These are phyloP conservation scores for Zizania palustris DNA, from an alignment of 202 grass and related monocot species.

Conservation along the genomic window DNA sequence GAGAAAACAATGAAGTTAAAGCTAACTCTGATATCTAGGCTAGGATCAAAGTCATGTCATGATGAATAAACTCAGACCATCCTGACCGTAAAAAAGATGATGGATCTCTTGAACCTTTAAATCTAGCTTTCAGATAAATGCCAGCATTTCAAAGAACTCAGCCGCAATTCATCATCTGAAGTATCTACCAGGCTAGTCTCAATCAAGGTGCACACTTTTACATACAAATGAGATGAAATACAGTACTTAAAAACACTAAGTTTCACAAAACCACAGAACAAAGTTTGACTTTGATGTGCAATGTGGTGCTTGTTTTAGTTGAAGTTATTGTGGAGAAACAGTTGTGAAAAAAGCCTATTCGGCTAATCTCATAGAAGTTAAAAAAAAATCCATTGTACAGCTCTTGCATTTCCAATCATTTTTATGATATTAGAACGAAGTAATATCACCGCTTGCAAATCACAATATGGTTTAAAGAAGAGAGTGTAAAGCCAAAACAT, in stretches of 20 bases:
- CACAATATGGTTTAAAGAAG: not conserved
- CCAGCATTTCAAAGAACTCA: not conserved
- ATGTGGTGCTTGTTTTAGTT: not conserved
- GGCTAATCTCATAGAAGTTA: not conserved
- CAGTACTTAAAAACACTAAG: not conserved
- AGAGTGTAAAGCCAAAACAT: not conserved
- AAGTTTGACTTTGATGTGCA: not conserved
- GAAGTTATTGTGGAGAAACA: not conserved
- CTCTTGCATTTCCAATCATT: not conserved
- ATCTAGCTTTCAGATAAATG: not conserved
- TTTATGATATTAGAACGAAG: not conserved
- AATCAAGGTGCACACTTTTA: not conserved
- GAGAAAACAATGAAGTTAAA: slow-evolving; percentile 7
- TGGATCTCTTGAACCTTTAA: not conserved
- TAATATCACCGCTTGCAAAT: not conserved
- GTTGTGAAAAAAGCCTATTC: not conserved
- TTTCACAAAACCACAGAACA: not conserved
- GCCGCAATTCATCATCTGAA: not conserved
- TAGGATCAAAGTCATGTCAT: not conserved
- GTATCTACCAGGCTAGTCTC: not conserved
- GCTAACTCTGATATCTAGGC: slow-evolving; percentile 19
- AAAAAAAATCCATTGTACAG: not conserved
- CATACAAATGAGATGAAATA: not conserved
- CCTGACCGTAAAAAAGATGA: not conserved
- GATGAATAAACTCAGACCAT: not conserved